phyloP scores from a whole-genome alignment of 495 filamentous ascomycete species.

The Pseudoneurospora amorphoporcata region DNA sequence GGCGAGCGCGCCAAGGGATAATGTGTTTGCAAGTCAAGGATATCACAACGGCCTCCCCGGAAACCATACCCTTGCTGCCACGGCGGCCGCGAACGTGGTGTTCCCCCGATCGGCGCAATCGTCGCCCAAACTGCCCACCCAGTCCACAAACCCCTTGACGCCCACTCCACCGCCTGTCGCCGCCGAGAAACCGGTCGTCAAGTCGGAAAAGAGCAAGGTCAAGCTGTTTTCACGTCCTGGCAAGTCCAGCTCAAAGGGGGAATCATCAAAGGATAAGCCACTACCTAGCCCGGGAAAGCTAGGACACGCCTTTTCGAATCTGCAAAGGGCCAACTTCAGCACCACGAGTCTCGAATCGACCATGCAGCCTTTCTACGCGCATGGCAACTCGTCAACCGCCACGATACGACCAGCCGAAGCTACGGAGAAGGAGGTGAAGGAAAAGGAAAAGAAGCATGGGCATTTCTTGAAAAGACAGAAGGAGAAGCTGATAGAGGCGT shows the following conservation, averaged over 20 bases:
- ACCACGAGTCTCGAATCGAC: constrained; percentile 67
- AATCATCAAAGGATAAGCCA: constrained; percentile 52
- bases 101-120: constrained; percentile 56
- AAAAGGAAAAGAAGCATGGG: constrained; percentile 57
- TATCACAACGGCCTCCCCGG: constrained; percentile 61
- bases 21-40: constrained; percentile 38
- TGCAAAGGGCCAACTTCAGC: constrained; percentile 62
- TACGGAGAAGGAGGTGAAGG: constrained; percentile 32
- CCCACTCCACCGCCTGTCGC: constrained; percentile 29
- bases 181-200: constrained; percentile 51
- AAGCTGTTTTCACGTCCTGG: constrained; percentile 88
- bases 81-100: constrained; percentile 77
- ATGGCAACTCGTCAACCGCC: constrained; percentile 73
- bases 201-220: constrained; percentile 76
- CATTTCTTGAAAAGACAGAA: constrained; percentile 90
- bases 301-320: constrained; percentile 45
- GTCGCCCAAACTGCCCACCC: constrained; percentile 36
- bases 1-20: constrained; percentile 45
- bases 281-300: constrained; percentile 79
- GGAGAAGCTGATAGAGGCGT: constrained; percentile 76
- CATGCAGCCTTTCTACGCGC: constrained; percentile 62
- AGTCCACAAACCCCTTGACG: constrained; percentile 13
- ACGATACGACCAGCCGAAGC: constrained; percentile 51
- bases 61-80: constrained; percentile 57
- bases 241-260: constrained; percentile 66